These are phyloP conservation scores for Lichina pygmaea DNA, from an alignment of 495 filamentous ascomycete genomes.

Conservation along the genomic window DNA sequence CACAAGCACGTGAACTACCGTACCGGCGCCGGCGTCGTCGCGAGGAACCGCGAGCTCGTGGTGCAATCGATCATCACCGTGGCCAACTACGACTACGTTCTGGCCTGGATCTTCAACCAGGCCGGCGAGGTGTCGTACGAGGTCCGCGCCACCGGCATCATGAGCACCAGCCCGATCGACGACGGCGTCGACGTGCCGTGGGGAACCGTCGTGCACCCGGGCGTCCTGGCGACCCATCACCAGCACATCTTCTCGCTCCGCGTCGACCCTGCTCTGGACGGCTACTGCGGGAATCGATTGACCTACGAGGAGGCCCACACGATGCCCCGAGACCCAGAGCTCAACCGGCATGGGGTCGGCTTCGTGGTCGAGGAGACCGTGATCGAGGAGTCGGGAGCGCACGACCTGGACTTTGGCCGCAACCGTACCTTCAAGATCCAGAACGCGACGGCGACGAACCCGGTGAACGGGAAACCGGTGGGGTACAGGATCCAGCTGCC, in stretches of 20 bases:
- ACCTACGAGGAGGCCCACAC: constrained; percentile 47
- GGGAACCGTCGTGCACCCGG: constrained; percentile 70
- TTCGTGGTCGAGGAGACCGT: constrained; percentile 40
- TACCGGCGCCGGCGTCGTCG: constrained; percentile 36
- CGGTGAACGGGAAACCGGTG: constrained; percentile 47
- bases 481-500: constrained; percentile 54
- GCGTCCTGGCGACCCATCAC: constrained; percentile 49
- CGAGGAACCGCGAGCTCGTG: constrained; percentile 42
- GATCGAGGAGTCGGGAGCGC: constrained; percentile 29
- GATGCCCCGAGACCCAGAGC: constrained; percentile 32
- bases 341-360: constrained; percentile 58
- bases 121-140: constrained; percentile 60
- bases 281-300: constrained; percentile 33
- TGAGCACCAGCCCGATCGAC: constrained; percentile 62
- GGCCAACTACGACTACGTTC: constrained; percentile 41
- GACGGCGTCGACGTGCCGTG: constrained; percentile 37
- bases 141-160: constrained; percentile 55
- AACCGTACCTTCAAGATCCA: constrained; percentile 65
- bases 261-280: constrained; percentile 60
- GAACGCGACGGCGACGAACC: constrained; percentile 35
- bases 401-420: constrained; percentile 29
- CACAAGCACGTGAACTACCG: constrained; percentile 74
- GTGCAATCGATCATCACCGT: constrained; percentile 36
- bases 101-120: constrained; percentile 68
- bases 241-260: constrained; percentile 83